phyloP scores from a whole-genome alignment of 139 green algal genomes.

The Chlamydomonas incerta region DNA sequence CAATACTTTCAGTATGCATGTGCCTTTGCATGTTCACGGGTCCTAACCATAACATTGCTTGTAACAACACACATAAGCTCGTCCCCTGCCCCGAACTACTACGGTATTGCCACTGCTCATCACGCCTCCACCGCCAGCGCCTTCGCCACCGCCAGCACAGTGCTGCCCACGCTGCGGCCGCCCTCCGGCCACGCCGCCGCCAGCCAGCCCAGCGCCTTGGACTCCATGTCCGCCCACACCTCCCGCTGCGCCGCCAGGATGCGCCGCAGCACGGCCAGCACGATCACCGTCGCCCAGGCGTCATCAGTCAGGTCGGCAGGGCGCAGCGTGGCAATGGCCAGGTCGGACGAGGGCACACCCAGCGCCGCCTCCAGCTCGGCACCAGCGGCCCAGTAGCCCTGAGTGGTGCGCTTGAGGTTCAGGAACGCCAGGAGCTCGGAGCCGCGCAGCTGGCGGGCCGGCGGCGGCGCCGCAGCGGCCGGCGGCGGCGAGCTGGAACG shows the following conservation, averaged over 20 bases:
- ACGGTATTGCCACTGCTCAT: too few relatives aligned
- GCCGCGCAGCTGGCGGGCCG: not conserved
- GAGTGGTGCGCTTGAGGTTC: constrained; percentile 13
- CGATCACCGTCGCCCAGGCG: constrained; percentile 16
- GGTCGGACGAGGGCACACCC: not conserved
- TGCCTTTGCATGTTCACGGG: too few relatives aligned
- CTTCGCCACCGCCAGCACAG: constrained; percentile 50
- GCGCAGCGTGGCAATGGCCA: not conserved
- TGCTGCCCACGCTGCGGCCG: not conserved
- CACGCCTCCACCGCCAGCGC: not conserved
- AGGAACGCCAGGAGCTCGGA: not conserved
- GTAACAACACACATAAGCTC: too few relatives aligned
- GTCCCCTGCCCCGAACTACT: too few relatives aligned
- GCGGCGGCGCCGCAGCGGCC: not conserved
- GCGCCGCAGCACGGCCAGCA: constrained; percentile 6
- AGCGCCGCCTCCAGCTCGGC: constrained; percentile 1
- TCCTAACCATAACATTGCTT: too few relatives aligned
- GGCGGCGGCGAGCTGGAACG: too few relatives aligned
- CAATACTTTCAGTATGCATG: too few relatives aligned
- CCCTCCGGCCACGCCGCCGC: constrained; percentile 1
- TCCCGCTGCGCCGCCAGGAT: not conserved
- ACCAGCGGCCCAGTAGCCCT: not conserved
- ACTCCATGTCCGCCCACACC: constrained; percentile 37
- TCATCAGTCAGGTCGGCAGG: not conserved
- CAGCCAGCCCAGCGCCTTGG: constrained; percentile 38